Percentiles rank a stretch among this genome's conserved stretches.
Evolutionary conservation across 371 early-diverging fungal genomes (phyloP).

Genomic region (Apophysomyces ossiformis): DNA sequence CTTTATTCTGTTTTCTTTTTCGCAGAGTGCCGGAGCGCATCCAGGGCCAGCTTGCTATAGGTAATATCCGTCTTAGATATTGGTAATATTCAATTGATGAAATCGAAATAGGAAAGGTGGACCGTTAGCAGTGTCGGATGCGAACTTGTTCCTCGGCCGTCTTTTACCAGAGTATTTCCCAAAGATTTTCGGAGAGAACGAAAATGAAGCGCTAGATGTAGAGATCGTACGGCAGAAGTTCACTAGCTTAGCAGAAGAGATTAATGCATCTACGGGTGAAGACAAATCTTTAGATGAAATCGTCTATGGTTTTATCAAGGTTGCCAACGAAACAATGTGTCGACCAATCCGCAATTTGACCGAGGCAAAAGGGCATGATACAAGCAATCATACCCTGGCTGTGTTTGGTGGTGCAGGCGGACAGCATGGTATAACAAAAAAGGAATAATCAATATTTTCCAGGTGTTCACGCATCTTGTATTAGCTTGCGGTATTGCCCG

Average conservation of each 20-base stretch:
- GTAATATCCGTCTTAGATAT: slow-evolving; percentile 14
- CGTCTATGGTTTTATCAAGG: slow-evolving; percentile 92
- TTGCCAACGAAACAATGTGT: slow-evolving; percentile 97
- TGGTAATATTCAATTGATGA: neutral
- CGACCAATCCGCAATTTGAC: slow-evolving; percentile 93
- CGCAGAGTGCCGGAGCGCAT: slow-evolving; percentile 92
- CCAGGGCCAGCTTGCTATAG: slow-evolving; percentile 93
- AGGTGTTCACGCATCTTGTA: neutral
- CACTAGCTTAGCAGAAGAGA: slow-evolving; percentile 60
- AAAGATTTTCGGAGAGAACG: slow-evolving; percentile 91
- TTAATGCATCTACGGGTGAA: slow-evolving; percentile 61
- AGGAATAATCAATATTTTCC: neutral
- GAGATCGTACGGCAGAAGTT: slow-evolving; percentile 71
- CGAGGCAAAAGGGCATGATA: slow-evolving; percentile 92
- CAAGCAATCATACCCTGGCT: slow-evolving; percentile 83
- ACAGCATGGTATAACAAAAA: slow-evolving; percentile 58
- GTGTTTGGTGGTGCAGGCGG: slow-evolving; percentile 98
- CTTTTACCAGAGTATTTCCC: slow-evolving; percentile 91
- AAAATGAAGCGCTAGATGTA: slow-evolving; percentile 80
- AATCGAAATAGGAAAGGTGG: slow-evolving; percentile 86
- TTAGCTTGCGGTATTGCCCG: slow-evolving; percentile 91
- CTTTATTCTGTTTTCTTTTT: neutral
- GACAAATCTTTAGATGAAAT: slow-evolving; percentile 75
- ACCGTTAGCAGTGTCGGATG: slow-evolving; percentile 91
- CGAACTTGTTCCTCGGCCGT: slow-evolving; percentile 90